A percentile compares a stretch with the other conserved stretches of the same genome.
Evolutionary conservation across 2,329 filamentous ascomycete species (phyloP).

Genomic region (Nothophoma quercina): DNA sequence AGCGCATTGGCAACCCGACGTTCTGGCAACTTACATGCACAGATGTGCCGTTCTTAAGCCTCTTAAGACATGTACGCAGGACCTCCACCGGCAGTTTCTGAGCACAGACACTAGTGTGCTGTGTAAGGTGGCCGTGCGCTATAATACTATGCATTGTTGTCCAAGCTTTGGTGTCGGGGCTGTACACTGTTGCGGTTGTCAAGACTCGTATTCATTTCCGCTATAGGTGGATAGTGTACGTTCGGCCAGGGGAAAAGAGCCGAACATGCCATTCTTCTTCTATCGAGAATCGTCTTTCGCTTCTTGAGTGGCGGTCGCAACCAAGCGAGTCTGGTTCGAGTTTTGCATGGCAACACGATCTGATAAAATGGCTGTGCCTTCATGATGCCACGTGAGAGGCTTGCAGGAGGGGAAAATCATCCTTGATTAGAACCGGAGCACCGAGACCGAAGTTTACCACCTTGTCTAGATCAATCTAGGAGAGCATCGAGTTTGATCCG

Average conservation of each 20-base stretch:
- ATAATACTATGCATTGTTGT: neutral
- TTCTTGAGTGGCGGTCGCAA: neutral
- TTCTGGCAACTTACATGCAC: neutral
- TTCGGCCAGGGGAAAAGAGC: neutral
- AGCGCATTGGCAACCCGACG: neutral
- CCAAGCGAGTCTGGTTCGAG: neutral
- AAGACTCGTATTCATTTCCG: constrained; percentile 1
- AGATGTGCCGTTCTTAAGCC: neutral
- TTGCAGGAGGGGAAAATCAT: neutral
- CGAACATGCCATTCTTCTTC: neutral
- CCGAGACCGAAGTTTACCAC: neutral
- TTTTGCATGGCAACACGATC: neutral
- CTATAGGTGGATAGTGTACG: too few species aligned
- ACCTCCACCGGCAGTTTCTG: neutral
- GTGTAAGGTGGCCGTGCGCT: neutral
- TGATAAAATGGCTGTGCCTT: neutral
- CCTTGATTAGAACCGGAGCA: neutral
- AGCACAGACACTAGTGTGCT: neutral
- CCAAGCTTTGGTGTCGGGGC: neutral
- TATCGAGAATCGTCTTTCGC: neutral
- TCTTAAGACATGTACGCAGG: neutral
- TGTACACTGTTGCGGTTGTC: neutral
- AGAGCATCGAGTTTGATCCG: neutral
- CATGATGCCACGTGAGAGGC: neutral
- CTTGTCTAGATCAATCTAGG: neutral